Conservation (phyloP, 176 grass and related monocot genomes). For the Musa acuminata region DNA sequence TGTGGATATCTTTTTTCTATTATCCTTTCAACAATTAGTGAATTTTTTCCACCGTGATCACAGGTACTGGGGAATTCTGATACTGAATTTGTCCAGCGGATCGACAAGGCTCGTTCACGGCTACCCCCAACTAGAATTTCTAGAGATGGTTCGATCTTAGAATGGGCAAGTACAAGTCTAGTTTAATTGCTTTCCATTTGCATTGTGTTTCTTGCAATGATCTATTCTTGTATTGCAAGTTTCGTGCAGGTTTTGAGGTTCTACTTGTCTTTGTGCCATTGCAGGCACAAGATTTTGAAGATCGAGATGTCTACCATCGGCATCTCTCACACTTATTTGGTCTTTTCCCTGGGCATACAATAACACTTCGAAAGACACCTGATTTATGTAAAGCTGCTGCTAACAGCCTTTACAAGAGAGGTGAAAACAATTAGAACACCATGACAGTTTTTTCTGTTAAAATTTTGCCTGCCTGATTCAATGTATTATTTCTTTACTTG, state of each 20-base stretch:
- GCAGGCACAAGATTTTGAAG: conserved; percentile 68
- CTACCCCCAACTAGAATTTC: conserved; percentile 62
- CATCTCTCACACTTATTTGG: conserved; percentile 87
- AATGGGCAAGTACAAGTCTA: conserved; percentile 53
- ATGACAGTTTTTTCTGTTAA: no score
- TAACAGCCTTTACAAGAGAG: conserved; percentile 87
- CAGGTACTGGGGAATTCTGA: conserved; percentile 61
- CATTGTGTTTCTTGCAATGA: background rate
- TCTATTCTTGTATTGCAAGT: conserved; percentile 2
- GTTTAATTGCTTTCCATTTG: conserved; percentile 14
- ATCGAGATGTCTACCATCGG: conserved; percentile 69
- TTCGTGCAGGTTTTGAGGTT: background rate
- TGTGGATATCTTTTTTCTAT: background rate
- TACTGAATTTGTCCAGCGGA: conserved; percentile 48
- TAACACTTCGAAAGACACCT: conserved; percentile 58
- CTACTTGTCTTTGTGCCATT: conserved; percentile 4
- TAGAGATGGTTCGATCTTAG: conserved; percentile 79
- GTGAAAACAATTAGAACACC: conserved; percentile 18
- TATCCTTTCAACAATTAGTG: background rate
- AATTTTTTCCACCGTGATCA: background rate
- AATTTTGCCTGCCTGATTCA: no score
- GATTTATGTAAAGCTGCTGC: conserved; percentile 77
- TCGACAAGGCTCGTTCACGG: conserved; percentile 45
- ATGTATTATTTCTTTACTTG: no score
- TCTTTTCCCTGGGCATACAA: conserved; percentile 87